Evolutionary conservation across 202 grass and related monocot species (phyloP), one percentile per base, ranked within the genome.

Genomic region (Carex arenaria): DNA sequence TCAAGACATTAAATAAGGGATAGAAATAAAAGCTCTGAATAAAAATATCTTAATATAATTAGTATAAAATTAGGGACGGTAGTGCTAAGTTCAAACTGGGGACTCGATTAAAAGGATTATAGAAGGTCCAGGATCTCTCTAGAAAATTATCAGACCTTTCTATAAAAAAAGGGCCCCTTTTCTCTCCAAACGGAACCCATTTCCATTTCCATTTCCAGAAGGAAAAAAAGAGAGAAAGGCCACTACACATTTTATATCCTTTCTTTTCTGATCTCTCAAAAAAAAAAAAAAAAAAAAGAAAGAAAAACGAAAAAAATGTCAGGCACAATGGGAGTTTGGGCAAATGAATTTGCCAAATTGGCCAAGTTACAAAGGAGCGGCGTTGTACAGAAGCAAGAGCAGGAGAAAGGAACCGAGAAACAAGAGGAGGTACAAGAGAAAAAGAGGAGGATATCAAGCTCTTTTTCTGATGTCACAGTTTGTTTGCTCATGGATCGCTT

Each of bases 401-500:
- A 15, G 79, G 28, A 72, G 65, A 78, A 84, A 88, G 72, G 14
- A 4, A 18, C 3, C 0, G 31, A 18, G 49, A 56, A 54, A 14
- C 51, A 76, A 75, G 72, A 55, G 72, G 76, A 57, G 18, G 40
- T 71, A 17, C 79, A 72, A 15, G 86, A 86, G 78, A 89, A 53
- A 56, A 79, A 81, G 66, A 26, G 14, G 73, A 84, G 81, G 77
- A 55, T 61, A 23, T 82, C 66, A 69, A 61, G 54, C 70, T 52
- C 85, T 64, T 36, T 89, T 54, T 89, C 92, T 57, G 92, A 94
- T n/a, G 36, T 80, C 83, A 80, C 86, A 18, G 60, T 69, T 55
- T 94, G 86, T 70, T 79, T 97, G 84, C 86, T 94, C 52, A 94
- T 94, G 90, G 94, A 97, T 72, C 86, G 85, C 38, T 97, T 97